Percentiles rank a stretch among this genome's conserved stretches.
Conservation (phyloP, 1,284 basidiomycete genomes). For the Ganoderma lucidum region DNA sequence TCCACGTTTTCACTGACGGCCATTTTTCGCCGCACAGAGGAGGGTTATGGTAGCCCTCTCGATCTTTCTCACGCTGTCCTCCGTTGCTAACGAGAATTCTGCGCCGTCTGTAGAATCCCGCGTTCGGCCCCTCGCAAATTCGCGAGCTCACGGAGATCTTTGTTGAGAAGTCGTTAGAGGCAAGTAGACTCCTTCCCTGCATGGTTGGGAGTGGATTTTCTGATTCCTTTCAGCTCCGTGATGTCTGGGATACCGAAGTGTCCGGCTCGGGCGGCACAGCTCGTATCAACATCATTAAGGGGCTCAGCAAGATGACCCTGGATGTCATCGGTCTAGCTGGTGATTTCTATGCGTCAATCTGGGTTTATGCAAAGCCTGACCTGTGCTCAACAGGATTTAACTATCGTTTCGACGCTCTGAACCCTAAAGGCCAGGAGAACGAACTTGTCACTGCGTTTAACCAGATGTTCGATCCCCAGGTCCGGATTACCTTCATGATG, state of each 20-base stretch:
- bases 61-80: neutral
- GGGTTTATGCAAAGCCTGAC: slow-evolving; percentile 12
- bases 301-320: slow-evolving; percentile 52
- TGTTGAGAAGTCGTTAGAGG: slow-evolving; percentile 57
- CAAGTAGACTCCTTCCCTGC: slow-evolving; percentile 31
- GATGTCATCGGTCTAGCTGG: slow-evolving; percentile 62
- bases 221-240: slow-evolving; percentile 36
- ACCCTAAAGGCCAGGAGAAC: slow-evolving; percentile 39
- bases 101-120: slow-evolving; percentile 53
- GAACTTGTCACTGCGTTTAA: slow-evolving; percentile 51
- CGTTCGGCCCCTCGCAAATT: slow-evolving; percentile 62
- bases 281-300: slow-evolving; percentile 49
- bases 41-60: slow-evolving; percentile 20
- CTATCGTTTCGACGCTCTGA: slow-evolving; percentile 55
- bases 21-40: slow-evolving; percentile 11
- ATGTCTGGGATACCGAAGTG: slow-evolving; percentile 34
- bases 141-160: slow-evolving; percentile 63
- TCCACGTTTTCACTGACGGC: slow-evolving; percentile 7
- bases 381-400: slow-evolving; percentile 48
- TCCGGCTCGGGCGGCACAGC: slow-evolving; percentile 16
- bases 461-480: slow-evolving; percentile 24
- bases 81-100: neutral
- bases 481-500: slow-evolving; percentile 5
- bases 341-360: neutral
- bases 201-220: neutral